Evolutionary conservation across 2,329 filamentous ascomycete genomes (phyloP).

Genomic region (Tympanopsis confertula): DNA sequence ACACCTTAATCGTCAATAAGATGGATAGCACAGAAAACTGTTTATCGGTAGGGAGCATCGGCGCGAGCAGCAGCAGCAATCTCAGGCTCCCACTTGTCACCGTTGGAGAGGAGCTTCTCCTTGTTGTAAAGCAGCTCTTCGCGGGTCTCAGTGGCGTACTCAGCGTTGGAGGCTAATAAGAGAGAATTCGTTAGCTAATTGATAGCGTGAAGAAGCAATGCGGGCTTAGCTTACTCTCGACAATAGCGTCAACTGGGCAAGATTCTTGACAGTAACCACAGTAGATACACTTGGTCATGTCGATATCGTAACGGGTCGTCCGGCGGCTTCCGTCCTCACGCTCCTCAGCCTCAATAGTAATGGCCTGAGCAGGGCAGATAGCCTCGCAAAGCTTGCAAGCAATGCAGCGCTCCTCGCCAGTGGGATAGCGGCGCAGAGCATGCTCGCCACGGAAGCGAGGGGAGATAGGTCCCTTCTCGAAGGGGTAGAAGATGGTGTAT

Average conservation of each 20-base stretch:
- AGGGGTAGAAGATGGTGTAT: conserved; percentile 97
- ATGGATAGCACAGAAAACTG: too few species aligned
- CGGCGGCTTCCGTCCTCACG: conserved; percentile 57
- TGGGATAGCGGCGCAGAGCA: conserved; percentile 88
- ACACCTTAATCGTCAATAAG: too few species aligned
- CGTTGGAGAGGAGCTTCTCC: conserved; percentile 51
- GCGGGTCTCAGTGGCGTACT: conserved; percentile 58
- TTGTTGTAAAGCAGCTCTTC: conserved; percentile 63
- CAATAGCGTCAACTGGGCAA: conserved; percentile 62
- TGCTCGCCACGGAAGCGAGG: conserved; percentile 97
- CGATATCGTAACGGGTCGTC: conserved; percentile 62
- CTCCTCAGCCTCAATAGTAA: conserved; percentile 63
- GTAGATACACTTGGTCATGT: conserved; percentile 62
- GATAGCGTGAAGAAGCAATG: background rate
- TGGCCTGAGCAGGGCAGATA: conserved; percentile 44
- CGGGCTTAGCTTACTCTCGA: conserved; percentile 30
- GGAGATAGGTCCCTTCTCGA: conserved; percentile 97
- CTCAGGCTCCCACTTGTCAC: conserved; percentile 59
- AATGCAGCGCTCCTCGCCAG: conserved; percentile 96
- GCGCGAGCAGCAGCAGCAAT: conserved; percentile 55
- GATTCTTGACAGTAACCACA: conserved; percentile 49
- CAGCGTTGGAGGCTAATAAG: conserved; percentile 43
- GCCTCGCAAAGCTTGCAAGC: conserved; percentile 99
- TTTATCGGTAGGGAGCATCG: conserved; percentile 51
- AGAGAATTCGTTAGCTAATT: background rate